Percentiles rank a stretch among this genome's conserved stretches.
Evolutionary conservation across 2,329 filamentous ascomycete genomes (phyloP).

Genomic region (Pseudocercospora pini-densiflorae): DNA sequence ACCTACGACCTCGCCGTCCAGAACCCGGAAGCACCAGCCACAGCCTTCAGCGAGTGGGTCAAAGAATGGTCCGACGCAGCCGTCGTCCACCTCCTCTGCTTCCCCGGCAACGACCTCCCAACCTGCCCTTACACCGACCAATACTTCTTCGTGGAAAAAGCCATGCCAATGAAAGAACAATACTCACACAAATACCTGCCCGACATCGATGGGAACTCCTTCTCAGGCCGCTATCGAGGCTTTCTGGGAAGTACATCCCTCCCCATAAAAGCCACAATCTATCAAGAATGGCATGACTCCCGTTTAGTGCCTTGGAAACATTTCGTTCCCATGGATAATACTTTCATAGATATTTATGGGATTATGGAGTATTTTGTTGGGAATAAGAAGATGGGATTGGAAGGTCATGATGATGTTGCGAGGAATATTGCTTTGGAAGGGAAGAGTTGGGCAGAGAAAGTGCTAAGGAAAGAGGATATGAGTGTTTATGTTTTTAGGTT

Average conservation of each 20-base stretch:
- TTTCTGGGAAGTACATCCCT: constrained; percentile 33
- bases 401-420: constrained; percentile 59
- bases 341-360: constrained; percentile 35
- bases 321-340: constrained; percentile 41
- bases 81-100: constrained; percentile 52
- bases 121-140: constrained; percentile 53
- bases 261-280: constrained; percentile 44
- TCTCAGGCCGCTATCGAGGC: constrained; percentile 42
- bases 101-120: constrained; percentile 42
- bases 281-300: constrained; percentile 45
- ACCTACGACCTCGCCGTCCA: constrained; percentile 45
- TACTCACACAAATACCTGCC: constrained; percentile 67
- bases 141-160: constrained; percentile 42
- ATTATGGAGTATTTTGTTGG: constrained; percentile 61
- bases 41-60: constrained; percentile 47
- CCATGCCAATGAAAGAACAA: constrained; percentile 45
- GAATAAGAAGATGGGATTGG: constrained; percentile 35
- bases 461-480: constrained; percentile 73
- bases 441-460: constrained; percentile 70
- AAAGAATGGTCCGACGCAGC: constrained; percentile 46
- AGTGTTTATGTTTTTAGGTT: constrained; percentile 80
- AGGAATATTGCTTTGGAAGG: constrained; percentile 68
- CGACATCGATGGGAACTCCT: constrained; percentile 71
- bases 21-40: constrained; percentile 18
- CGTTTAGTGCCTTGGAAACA: constrained; percentile 43